A percentile compares a stretch with the other conserved stretches of the same genome.
Conservation (phyloP, 2,329 filamentous ascomycete species). For the Ophiostoma sp. region DNA sequence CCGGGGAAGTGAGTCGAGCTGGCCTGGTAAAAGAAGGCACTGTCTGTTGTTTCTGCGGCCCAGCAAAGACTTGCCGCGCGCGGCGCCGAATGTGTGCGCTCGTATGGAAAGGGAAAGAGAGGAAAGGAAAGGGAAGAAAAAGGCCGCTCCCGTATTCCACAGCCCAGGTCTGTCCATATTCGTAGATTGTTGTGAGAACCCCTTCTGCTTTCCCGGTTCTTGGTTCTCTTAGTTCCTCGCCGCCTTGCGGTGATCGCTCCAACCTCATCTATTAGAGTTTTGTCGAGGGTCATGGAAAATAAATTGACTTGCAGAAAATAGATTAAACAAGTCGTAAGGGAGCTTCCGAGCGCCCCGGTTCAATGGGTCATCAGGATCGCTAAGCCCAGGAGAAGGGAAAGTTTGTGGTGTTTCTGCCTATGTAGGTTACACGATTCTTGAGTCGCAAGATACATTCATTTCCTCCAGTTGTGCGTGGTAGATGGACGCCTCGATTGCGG, state of each 20-base stretch:
- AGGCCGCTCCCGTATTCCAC: background rate
- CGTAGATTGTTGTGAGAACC: background rate
- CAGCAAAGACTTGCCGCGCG: background rate
- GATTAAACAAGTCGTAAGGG: constrained; percentile 18
- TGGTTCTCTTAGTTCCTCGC: background rate
- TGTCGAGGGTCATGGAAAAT: background rate
- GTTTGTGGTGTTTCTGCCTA: too few species aligned
- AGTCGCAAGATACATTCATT: background rate
- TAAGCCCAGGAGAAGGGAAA: background rate
- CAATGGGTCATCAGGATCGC: constrained; percentile 1
- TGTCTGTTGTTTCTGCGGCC: background rate
- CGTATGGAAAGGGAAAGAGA: background rate
- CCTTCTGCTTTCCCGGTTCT: background rate
- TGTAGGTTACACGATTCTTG: too few species aligned
- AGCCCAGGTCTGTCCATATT: background rate
- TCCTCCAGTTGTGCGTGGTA: background rate
- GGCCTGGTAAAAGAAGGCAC: background rate
- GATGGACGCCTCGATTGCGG: background rate
- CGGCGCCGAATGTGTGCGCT: background rate
- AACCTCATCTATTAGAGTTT: constrained; percentile 18
- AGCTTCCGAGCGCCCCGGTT: background rate
- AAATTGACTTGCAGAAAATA: background rate
- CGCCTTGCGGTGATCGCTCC: background rate
- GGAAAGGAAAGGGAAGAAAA: background rate
- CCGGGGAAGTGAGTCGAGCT: background rate